phyloP scores from a whole-genome alignment of 148 eudicot species.

The Rhododendron kiyosumense region DNA sequence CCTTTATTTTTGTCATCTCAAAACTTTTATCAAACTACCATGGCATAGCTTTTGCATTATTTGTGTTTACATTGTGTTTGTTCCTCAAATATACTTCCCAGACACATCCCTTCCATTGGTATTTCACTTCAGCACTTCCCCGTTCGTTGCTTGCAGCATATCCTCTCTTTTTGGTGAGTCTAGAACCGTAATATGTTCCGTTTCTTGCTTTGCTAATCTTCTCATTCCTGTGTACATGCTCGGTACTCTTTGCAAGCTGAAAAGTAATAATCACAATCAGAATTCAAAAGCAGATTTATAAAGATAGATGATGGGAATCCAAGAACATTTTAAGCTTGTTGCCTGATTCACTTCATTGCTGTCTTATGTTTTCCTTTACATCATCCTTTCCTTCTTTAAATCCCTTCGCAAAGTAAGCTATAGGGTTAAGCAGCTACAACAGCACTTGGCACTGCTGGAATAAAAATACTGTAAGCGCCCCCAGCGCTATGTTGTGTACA shows the following conservation, averaged over 20 bases:
- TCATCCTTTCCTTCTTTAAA: not conserved
- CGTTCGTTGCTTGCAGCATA: conserved; percentile 87
- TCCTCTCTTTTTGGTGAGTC: conserved; percentile 85
- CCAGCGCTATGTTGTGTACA: not conserved
- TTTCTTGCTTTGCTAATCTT: not conserved
- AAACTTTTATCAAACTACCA: not conserved
- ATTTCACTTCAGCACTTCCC: conserved; percentile 96
- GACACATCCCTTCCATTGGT: conserved; percentile 93
- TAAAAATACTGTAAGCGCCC: not conserved
- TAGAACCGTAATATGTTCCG: not conserved
- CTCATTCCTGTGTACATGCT: not conserved
- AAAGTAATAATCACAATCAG: not conserved
- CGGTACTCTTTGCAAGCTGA: not conserved
- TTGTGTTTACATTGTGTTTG: conserved; percentile 9
- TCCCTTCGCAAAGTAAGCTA: not conserved
- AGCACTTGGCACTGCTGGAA: not conserved
- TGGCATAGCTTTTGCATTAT: not conserved
- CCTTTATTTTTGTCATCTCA: not conserved
- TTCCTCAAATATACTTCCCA: conserved; percentile 38
- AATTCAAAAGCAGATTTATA: not conserved
- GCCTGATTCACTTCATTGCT: not conserved
- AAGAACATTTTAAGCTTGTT: not conserved
- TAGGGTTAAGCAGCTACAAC: not conserved
- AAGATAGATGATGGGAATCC: not conserved
- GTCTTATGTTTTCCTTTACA: not conserved